Conservation (phyloP, 345 rosid genomes). For the Corchorus capsularis region DNA sequence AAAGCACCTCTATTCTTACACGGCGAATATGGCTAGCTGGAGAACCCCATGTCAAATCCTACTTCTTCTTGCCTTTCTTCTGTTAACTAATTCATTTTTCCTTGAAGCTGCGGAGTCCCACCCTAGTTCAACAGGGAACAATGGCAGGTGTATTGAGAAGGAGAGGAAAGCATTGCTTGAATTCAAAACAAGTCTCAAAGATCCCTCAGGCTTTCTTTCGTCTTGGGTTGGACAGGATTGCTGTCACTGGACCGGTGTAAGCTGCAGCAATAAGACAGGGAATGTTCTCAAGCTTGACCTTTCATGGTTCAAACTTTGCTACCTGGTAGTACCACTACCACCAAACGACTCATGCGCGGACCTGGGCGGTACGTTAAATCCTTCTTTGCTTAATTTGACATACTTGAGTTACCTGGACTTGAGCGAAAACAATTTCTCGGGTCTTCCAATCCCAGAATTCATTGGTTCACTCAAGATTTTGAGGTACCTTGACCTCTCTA, state of each 20-base stretch:
- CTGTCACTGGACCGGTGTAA: conserved; percentile 19
- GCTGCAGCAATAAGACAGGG: conserved; percentile 15
- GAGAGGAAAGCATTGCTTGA: too few species aligned
- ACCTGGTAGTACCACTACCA: too few species aligned
- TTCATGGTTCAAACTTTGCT: background rate
- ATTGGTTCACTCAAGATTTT: conserved; percentile 1
- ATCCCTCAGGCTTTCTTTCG: conserved; percentile 20
- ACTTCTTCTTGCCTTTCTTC: background rate
- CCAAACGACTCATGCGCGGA: too few species aligned
- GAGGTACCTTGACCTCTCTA: conserved; percentile 11
- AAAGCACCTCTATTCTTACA: too few species aligned
- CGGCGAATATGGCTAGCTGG: background rate
- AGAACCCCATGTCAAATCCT: background rate
- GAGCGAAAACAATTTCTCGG: background rate
- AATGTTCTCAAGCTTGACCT: conserved; percentile 8
- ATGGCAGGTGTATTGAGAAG: too few species aligned
- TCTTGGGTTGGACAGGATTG: conserved; percentile 22
- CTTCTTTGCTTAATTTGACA: background rate
- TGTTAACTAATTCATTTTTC: background rate
- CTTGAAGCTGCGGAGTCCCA: background rate
- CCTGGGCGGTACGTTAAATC: background rate
- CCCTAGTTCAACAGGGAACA: background rate
- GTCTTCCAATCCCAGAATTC: background rate
- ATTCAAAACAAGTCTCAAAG: background rate
- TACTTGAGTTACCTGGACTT: conserved; percentile 6